Evolutionary conservation across 164 flowering plant species (phyloP).

Genomic region (Chimonanthus praecox): DNA sequence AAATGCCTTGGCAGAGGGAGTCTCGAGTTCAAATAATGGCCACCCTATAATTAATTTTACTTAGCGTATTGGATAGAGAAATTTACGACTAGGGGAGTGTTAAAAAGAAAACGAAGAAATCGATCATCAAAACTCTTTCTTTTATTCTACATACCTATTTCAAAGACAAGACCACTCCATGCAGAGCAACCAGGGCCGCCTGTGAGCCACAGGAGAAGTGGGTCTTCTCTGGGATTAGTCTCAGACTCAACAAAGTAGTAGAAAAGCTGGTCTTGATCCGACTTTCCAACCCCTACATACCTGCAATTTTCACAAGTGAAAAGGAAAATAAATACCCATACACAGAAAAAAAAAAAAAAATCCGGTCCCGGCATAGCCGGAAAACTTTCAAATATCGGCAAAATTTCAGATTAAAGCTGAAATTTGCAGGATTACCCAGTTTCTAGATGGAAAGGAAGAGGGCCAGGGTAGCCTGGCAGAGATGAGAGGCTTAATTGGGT

Average conservation of each 20-base stretch:
- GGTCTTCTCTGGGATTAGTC: conserved; percentile 26
- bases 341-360: too few relatives aligned
- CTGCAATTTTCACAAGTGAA: not conserved
- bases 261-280: conserved; percentile 13
- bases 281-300: not conserved
- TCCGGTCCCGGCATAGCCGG: too few relatives aligned
- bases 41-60: not conserved
- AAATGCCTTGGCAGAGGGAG: too few relatives aligned
- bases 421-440: conserved; percentile 3
- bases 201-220: conserved; percentile 28
- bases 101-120: not conserved
- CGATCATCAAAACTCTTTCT: not conserved
- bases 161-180: conserved; percentile 17
- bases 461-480: conserved; percentile 12
- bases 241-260: conserved; percentile 36
- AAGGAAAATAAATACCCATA: too few relatives aligned
- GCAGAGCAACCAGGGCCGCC: conserved; percentile 42
- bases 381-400: too few relatives aligned
- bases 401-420: too few relatives aligned
- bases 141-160: conserved; percentile 16
- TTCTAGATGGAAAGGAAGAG: conserved; percentile 5
- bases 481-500: not conserved
- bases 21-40: not conserved
- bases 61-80: too few relatives aligned
- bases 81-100: not conserved